These are phyloP conservation scores for Chlorencoelia australis DNA, from an alignment of 2,329 filamentous ascomycete species.

Conservation along the genomic window DNA sequence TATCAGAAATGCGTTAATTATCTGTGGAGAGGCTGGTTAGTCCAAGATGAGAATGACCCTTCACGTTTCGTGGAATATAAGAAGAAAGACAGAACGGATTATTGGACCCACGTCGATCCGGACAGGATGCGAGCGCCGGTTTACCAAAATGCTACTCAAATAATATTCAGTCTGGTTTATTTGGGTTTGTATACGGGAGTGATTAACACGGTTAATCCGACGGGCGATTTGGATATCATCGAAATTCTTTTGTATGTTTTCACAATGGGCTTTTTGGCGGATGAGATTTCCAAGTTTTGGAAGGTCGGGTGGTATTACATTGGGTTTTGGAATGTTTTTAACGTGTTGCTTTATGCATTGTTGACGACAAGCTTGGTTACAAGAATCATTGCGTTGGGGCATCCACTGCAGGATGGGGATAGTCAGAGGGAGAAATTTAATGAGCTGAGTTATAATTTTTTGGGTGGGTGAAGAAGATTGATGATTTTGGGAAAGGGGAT, in stretches of 20 bases:
- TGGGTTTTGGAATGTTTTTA: slow-evolving; percentile 96
- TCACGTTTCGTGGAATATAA: slow-evolving; percentile 84
- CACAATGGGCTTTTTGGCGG: slow-evolving; percentile 81
- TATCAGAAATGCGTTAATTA: slow-evolving; percentile 89
- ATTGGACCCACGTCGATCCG: slow-evolving; percentile 78
- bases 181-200: slow-evolving; percentile 78
- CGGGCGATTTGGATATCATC: slow-evolving; percentile 72
- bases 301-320: slow-evolving; percentile 89
- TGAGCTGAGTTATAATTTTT: slow-evolving; percentile 80
- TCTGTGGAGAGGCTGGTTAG: slow-evolving; percentile 90
- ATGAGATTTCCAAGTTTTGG: slow-evolving; percentile 82
- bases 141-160: slow-evolving; percentile 86
- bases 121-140: slow-evolving; percentile 87
- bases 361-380: slow-evolving; percentile 69
- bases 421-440: slow-evolving; percentile 56
- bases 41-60: slow-evolving; percentile 90
- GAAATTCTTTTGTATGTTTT: slow-evolving; percentile 84
- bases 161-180: slow-evolving; percentile 75
- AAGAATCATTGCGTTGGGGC: slow-evolving; percentile 66
- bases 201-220: slow-evolving; percentile 87
- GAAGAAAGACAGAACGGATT: slow-evolving; percentile 66
- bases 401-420: slow-evolving; percentile 36
- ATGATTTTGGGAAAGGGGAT: not conserved
- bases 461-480: slow-evolving; percentile 31
- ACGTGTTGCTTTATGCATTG: slow-evolving; percentile 69